Evolutionary conservation across 1,284 basidiomycete genomes (phyloP).

Genomic region (Rhizoctonia solani): DNA sequence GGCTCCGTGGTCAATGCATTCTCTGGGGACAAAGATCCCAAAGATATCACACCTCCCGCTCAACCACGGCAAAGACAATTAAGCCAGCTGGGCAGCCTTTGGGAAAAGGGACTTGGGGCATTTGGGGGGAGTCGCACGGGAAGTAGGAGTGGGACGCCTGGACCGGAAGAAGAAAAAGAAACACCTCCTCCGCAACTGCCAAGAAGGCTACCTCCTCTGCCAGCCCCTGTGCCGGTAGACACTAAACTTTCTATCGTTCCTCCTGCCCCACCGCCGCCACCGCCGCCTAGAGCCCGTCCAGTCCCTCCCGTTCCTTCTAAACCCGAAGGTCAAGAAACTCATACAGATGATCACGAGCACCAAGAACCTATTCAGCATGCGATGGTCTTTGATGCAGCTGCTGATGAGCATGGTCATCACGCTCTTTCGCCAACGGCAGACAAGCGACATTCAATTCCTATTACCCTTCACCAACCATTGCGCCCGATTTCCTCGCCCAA

Average conservation of each 20-base stretch:
- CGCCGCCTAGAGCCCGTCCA: constrained; percentile 32
- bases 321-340: background rate
- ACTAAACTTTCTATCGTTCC: background rate
- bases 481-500: background rate
- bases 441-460: constrained; percentile 20
- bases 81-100: constrained; percentile 33
- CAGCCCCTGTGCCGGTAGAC: background rate
- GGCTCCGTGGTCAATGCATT: constrained; percentile 14
- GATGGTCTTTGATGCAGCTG: constrained; percentile 24
- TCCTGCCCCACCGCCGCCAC: constrained; percentile 35
- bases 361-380: constrained; percentile 25
- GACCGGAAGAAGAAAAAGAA: constrained; percentile 16
- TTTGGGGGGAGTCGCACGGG: constrained; percentile 33
- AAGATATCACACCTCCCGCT: constrained; percentile 13
- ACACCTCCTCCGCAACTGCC: background rate
- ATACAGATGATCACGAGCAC: background rate
- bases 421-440: constrained; percentile 12
- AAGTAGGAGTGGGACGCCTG: constrained; percentile 35
- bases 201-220: constrained; percentile 28
- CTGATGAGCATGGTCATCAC: constrained; percentile 18
- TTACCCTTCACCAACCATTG: background rate
- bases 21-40: constrained; percentile 1
- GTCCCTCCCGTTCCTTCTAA: constrained; percentile 5
- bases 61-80: constrained; percentile 34
- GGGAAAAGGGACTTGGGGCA: constrained; percentile 36